Conservation (phyloP, 495 filamentous ascomycete species). For the Penicillium robsamsonii region DNA sequence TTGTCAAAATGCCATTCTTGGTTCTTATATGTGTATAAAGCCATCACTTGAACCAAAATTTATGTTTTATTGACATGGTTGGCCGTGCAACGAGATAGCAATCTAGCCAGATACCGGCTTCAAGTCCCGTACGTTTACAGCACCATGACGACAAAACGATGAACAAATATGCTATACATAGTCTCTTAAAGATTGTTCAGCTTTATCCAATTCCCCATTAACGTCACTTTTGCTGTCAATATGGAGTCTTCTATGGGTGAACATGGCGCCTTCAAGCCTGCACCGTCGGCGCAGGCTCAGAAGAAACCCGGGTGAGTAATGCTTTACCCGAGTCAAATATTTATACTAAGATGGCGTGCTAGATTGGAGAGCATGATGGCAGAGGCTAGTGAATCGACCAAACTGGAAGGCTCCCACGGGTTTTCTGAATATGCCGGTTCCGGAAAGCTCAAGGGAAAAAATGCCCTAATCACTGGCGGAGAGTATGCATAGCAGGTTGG, state of each 20-base stretch:
- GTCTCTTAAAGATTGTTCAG: not conserved
- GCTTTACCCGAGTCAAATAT: not conserved
- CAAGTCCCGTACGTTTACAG: constrained; percentile 1
- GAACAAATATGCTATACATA: not conserved
- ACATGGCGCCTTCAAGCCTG: constrained; percentile 24
- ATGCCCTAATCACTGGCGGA: constrained; percentile 53
- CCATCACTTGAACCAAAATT: not conserved
- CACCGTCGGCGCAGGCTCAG: constrained; percentile 25
- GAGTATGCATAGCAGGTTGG: constrained; percentile 35
- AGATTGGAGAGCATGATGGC: constrained; percentile 28
- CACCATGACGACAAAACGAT: constrained; percentile 28
- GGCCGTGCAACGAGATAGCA: not conserved
- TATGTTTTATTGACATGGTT: not conserved
- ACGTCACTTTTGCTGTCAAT: not conserved
- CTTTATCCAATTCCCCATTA: no score
- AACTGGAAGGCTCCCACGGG: constrained; percentile 22
- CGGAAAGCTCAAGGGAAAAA: constrained; percentile 48
- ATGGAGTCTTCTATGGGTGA: constrained; percentile 28
- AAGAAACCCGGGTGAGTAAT: constrained; percentile 18
- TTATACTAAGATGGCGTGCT: not conserved
- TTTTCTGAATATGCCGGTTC: constrained; percentile 44
- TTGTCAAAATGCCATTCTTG: not conserved
- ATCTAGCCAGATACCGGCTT: not conserved
- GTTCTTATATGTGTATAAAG: not conserved
- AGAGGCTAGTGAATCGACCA: constrained; percentile 27